These are phyloP conservation scores for Yamadazyma laniorum DNA, from an alignment of 805 yeast genomes.

Conservation along the genomic window DNA sequence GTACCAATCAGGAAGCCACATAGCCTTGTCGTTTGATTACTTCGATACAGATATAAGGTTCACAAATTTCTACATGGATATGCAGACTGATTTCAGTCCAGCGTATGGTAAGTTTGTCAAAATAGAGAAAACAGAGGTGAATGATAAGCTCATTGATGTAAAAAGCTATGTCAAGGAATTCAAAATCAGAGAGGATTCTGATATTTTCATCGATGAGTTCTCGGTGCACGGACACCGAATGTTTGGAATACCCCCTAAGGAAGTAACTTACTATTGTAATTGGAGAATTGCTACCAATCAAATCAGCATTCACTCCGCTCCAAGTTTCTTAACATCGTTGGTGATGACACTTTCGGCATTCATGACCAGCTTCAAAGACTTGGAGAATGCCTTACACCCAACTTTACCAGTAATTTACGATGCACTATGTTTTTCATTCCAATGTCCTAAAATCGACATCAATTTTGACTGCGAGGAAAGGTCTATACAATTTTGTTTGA, in stretches of 20 bases:
- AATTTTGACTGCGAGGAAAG: constrained; percentile 24
- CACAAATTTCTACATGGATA: constrained; percentile 90
- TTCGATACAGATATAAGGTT: constrained; percentile 81
- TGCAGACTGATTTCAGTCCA: constrained; percentile 73
- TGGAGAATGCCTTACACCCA: constrained; percentile 69
- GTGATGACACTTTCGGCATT: constrained; percentile 45
- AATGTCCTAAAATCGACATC: constrained; percentile 47
- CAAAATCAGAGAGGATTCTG: constrained; percentile 25
- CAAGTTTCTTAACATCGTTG: constrained; percentile 45
- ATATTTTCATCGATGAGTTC: constrained; percentile 57
- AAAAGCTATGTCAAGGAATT: constrained; percentile 8
- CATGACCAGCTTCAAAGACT: constrained; percentile 64
- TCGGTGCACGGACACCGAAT: constrained; percentile 82
- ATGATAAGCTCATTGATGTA: constrained; percentile 20
- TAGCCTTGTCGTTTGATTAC: constrained; percentile 60
- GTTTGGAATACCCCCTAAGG: constrained; percentile 88
- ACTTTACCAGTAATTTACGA: constrained; percentile 61
- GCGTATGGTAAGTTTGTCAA: constrained; percentile 37
- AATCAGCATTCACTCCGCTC: constrained; percentile 50
- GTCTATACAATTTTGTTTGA: constrained; percentile 17
- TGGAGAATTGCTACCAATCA: constrained; percentile 82
- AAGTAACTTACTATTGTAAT: constrained; percentile 83
- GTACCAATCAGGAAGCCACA: constrained; percentile 60
- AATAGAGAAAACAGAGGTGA: constrained; percentile 17
- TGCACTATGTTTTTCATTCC: constrained; percentile 61